Conservation (phyloP, 768 basidiomycete genomes). For the Trametes gibbosa region DNA sequence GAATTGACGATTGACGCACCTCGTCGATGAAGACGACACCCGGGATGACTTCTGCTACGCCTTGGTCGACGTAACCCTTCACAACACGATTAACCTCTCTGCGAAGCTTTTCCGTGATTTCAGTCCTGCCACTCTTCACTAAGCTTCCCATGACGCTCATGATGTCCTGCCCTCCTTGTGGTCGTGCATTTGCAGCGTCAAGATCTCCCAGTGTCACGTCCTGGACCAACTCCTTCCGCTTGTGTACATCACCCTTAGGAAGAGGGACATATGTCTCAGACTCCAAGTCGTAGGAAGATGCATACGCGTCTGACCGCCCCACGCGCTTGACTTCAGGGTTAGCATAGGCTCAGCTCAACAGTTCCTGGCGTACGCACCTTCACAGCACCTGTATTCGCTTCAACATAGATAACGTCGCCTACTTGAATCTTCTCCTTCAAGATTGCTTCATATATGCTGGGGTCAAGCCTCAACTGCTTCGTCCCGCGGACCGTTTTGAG, state of each 20-base stretch:
- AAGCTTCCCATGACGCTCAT: slow-evolving; percentile 96
- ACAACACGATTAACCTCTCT: slow-evolving; percentile 97
- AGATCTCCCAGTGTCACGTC: slow-evolving; percentile 94
- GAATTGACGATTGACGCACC: slow-evolving; percentile 47
- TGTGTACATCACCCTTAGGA: slow-evolving; percentile 96
- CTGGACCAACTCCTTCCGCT: slow-evolving; percentile 92
- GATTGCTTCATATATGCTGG: slow-evolving; percentile 94
- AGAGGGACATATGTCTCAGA: slow-evolving; percentile 98
- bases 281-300: slow-evolving; percentile 95
- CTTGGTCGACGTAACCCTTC: slow-evolving; percentile 95
- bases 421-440: slow-evolving; percentile 96
- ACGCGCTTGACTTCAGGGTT: slow-evolving; percentile 60
- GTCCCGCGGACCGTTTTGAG: slow-evolving; percentile 87
- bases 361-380: slow-evolving; percentile 54
- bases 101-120: slow-evolving; percentile 94
- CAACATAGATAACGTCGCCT: slow-evolving; percentile 96
- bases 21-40: slow-evolving; percentile 99
- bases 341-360: background rate
- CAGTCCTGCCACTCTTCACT: slow-evolving; percentile 90
- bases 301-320: slow-evolving; percentile 95
- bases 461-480: slow-evolving; percentile 92
- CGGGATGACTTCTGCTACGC: slow-evolving; percentile 95
- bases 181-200: slow-evolving; percentile 94
- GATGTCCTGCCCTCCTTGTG: slow-evolving; percentile 96
- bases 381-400: slow-evolving; percentile 91